Evolutionary conservation across 345 rosid species (phyloP), one percentile per base, ranked within the genome.

Genomic region (Citrus sp.): DNA sequence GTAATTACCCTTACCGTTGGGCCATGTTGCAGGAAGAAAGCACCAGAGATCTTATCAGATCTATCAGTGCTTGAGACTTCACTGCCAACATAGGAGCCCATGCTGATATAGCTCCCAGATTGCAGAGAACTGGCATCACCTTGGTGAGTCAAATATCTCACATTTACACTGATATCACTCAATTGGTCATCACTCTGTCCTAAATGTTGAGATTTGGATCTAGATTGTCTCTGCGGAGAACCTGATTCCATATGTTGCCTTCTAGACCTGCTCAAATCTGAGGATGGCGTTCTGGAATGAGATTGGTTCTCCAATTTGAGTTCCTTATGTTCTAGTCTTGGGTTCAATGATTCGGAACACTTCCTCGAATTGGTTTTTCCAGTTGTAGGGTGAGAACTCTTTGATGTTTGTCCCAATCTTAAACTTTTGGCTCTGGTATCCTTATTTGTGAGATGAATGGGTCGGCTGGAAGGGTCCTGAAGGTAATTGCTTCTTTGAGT

Each of bases 41-140:
- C 30, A 64, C 75, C 80, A 55, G 56, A 80, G 56, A 56, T 85
- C 86, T 86, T 85, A 67, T 79, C 71, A 54, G 84, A 87, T 74
- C 82, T 86, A 75, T 87, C 87, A 40, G 76, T 79, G 86, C 94
- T 93, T 66, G 91, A 86, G 78, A 91, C 89, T 86, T 93, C 96
- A 58, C 59, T 84, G 54, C 91, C 98, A 74, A 80, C 80, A 76
- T 79, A 85, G 30, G 96, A 90, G 78, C 83, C 88, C 62, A 76
- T 79, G 80, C 90, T 91, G 72, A 65, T 73, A 70, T 83, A 85
- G 84, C 91, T 88, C 32, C 89, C 96, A 9, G 97, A 90, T 80
- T 83, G 84, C 77, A 76, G 74, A 5, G 90, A 87, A 61, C 77
- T 74, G 21, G 74, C 73, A 78, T 90, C 90, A 24, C 77, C 84